Percentiles rank a stretch among this genome's conserved stretches.
Evolutionary conservation across 2,329 filamentous ascomycete species (phyloP).

Genomic region (Aspergillus viridinutans): DNA sequence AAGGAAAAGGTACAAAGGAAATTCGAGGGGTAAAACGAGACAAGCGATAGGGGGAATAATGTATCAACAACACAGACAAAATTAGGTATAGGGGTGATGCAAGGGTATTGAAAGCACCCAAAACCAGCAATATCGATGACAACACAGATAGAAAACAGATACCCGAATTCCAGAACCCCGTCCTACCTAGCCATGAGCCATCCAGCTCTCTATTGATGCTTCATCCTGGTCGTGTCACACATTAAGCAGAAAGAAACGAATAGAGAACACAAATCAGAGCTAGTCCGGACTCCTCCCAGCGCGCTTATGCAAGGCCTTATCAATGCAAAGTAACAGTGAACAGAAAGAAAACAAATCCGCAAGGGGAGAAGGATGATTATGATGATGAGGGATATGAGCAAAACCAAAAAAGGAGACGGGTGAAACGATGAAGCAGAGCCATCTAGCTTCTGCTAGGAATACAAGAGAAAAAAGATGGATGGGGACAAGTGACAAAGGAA

Average conservation of each 20-base stretch:
- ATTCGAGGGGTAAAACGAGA: neutral
- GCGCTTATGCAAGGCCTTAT: slow-evolving; percentile 16
- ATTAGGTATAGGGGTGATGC: neutral
- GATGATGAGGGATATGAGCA: slow-evolving; percentile 6
- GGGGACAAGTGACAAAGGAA: slow-evolving; percentile 22
- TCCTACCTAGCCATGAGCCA: slow-evolving; percentile 19
- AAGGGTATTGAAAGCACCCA: neutral
- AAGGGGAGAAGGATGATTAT: slow-evolving; percentile 8
- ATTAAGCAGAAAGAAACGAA: slow-evolving; percentile 15
- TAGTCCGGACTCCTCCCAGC: slow-evolving; percentile 23
- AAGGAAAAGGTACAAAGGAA: neutral
- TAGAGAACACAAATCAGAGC: slow-evolving; percentile 11
- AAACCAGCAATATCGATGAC: neutral
- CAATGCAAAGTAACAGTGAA: slow-evolving; percentile 18
- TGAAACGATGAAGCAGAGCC: slow-evolving; percentile 13
- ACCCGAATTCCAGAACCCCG: slow-evolving; percentile 17
- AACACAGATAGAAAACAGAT: slow-evolving; percentile 7
- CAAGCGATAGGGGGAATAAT: neutral
- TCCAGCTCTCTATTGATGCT: slow-evolving; percentile 22
- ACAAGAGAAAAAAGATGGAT: slow-evolving; percentile 21
- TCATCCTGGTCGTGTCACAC: slow-evolving; percentile 22
- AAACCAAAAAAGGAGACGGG: slow-evolving; percentile 11
- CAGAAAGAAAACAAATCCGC: slow-evolving; percentile 6
- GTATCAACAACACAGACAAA: neutral
- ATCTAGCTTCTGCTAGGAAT: slow-evolving; percentile 15